Evolutionary conservation across 257 asterid species (phyloP), one percentile per base, ranked within the genome.

Genomic region (Vinca minor): DNA sequence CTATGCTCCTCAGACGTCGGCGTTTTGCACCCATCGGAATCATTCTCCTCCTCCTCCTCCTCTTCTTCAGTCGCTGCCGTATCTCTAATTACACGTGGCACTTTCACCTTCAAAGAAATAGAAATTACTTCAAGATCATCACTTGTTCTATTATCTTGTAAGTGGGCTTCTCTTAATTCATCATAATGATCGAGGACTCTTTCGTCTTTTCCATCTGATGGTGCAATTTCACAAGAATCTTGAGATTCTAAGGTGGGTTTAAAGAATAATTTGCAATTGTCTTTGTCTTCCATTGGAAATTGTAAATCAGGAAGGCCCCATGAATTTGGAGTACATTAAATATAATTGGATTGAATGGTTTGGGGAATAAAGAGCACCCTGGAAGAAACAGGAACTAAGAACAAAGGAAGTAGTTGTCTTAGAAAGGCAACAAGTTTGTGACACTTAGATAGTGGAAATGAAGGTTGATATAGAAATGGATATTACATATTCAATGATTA

Each of bases 301-400:
- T 74, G 78, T 63, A 64, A 31, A 66, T 65, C 75, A n/a, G n/a
- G n/a, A n/a, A n/a, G n/a, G n/a, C n/a, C 85, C 83, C 85, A 75
- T 83, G 45, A 63, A 42, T n/a, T n/a, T n/a, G n/a, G n/a, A n/a
- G n/a, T n/a, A n/a, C n/a, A n/a, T n/a, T n/a, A n/a, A n/a, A n/a
- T n/a, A n/a, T n/a, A n/a, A n/a, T n/a, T n/a, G n/a, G n/a, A n/a
- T n/a, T n/a, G n/a, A n/a, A n/a, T n/a, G n/a, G n/a, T n/a, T n/a
- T n/a, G n/a, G n/a, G n/a, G n/a, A n/a, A n/a, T n/a, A n/a, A n/a
- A n/a, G n/a, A n/a, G n/a, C n/a, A n/a, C n/a, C n/a, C n/a, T n/a
- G 7, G 7, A 34, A 34, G 38, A 34, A 34, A 34, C 38, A 34
- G 38, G 7, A 34, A 34, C 4, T 7, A 34, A 34, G 38, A 34